These are phyloP conservation scores for Nevesoporus exiguus DNA, from an alignment of 768 basidiomycete species.

Conservation along the genomic window DNA sequence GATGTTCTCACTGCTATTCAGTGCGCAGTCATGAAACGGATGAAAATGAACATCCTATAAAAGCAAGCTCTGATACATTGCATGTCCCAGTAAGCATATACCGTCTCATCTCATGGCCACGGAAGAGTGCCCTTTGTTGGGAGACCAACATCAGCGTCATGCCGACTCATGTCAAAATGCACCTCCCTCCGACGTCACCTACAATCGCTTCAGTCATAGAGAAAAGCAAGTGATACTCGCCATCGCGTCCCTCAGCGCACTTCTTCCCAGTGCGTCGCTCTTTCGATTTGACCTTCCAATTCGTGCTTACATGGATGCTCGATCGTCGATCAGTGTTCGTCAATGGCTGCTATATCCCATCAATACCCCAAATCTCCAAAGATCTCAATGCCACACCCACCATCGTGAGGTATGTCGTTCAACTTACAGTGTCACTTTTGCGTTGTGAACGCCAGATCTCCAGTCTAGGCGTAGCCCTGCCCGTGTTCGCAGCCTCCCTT, in stretches of 20 bases:
- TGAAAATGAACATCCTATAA: neutral
- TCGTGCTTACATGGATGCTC: neutral
- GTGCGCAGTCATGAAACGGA: neutral
- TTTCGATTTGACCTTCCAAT: neutral
- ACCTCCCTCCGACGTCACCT: conserved; percentile 36
- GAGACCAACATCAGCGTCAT: neutral
- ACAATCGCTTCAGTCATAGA: conserved; percentile 51
- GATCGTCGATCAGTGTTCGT: conserved; percentile 52
- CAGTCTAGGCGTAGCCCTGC: conserved; percentile 52
- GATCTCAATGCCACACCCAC: conserved; percentile 57
- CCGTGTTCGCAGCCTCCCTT: conserved; percentile 42
- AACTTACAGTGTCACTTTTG: neutral
- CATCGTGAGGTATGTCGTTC: conserved; percentile 48
- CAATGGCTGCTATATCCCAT: conserved; percentile 65
- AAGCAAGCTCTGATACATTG: neutral
- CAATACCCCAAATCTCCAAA: conserved; percentile 67
- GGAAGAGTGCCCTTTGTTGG: conserved; percentile 32
- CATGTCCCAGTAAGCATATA: neutral
- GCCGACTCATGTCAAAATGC: neutral
- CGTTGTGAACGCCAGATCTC: neutral
- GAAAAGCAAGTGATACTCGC: conserved; percentile 55
- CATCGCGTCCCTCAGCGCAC: conserved; percentile 56
- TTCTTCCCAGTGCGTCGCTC: conserved; percentile 54
- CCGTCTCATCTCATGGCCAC: conserved; percentile 12
- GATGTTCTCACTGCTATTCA: too few relatives aligned